A percentile compares a stretch with the other conserved stretches of the same genome.
Conservation (phyloP, 1,284 basidiomycete species). For the Porodaedalea pini region DNA sequence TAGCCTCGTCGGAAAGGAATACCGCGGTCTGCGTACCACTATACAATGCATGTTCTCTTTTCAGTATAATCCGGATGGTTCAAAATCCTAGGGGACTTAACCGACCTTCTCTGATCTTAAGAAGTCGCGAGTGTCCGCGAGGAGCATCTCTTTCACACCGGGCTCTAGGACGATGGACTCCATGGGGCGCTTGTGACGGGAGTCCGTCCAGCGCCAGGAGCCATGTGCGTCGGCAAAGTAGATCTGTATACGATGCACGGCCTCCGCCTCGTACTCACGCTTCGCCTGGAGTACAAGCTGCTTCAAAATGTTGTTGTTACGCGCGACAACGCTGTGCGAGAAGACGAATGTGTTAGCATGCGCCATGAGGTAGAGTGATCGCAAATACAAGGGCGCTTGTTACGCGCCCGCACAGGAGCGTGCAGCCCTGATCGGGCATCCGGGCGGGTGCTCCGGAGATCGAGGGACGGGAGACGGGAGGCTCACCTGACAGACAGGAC, state of each 20-base stretch:
- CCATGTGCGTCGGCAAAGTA: slow-evolving; percentile 85
- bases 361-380: slow-evolving; percentile 8
- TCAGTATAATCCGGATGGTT: slow-evolving; percentile 2
- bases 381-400: slow-evolving; percentile 13
- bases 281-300: slow-evolving; percentile 85
- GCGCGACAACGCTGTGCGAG: slow-evolving; percentile 62
- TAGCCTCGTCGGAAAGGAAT: slow-evolving; percentile 85
- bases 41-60: slow-evolving; percentile 16
- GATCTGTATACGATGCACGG: slow-evolving; percentile 78
- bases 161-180: slow-evolving; percentile 76
- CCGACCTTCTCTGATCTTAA: slow-evolving; percentile 71
- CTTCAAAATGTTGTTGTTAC: slow-evolving; percentile 75
- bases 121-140: slow-evolving; percentile 77
- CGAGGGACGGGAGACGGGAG: neutral
- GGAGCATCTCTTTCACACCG: slow-evolving; percentile 80
- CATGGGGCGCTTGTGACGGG: slow-evolving; percentile 76
- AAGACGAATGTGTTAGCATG: slow-evolving; percentile 17
- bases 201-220: slow-evolving; percentile 80
- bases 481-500: slow-evolving; percentile 66
- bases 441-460: neutral
- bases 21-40: slow-evolving; percentile 51
- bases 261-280: slow-evolving; percentile 78
- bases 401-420: slow-evolving; percentile 10
- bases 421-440: slow-evolving; percentile 8
- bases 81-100: slow-evolving; percentile 12